Base-by-base conservation (phyloP, 2,329 filamentous ascomycete species). In the Cytospora piceae region DNA sequence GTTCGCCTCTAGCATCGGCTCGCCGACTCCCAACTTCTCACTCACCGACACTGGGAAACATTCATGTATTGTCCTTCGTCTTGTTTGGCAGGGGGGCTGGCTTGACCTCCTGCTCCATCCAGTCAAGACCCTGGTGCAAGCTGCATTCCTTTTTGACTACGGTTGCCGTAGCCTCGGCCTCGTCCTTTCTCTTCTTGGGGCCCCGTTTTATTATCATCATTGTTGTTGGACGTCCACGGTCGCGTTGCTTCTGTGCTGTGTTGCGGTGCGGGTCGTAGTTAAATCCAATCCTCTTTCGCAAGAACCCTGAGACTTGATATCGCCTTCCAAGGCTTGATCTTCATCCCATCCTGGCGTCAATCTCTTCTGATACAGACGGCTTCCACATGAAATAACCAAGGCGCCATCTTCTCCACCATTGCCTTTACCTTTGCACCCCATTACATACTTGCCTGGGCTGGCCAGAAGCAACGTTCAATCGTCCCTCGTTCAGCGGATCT, bases 301-400 rank as follows among this genome's bases (percentile, higher is more conserved):
- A 61, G 61, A 61, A 64, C 61, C 67, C 61, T 67, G 61, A 64
- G 55, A 39, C 24, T 42, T 64, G 57, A 63, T 61, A 61, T 61
- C 53, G 61, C 57, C 55, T 53, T 65, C 64, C 70, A 69, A 68
- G 70, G 73, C 65, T 73, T 70, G 69, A 72, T 71, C 69, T 71
- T 66, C 71, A 73, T 72, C 71, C 71, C 59, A 73, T 72, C 76
- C 77, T 75, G 74, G 74, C 74, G 72, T 72, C 75, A 76, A 76
- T 78, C 76, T 78, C 74, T 76, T 77, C 77, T 79, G 78, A 80
- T 78, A 80, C 78, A 78, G 76, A 75, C 77, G 75, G 74, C 72
- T 75, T 75, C 73, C 72, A 79, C 79, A 78, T 78, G 71, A 78
- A 78, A 80, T 79, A 77, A 77, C 73, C 73, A 76, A 77, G 76